These are phyloP conservation scores for Blastomyces silverae DNA, from an alignment of 2,329 filamentous ascomycete species.

Conservation along the genomic window DNA sequence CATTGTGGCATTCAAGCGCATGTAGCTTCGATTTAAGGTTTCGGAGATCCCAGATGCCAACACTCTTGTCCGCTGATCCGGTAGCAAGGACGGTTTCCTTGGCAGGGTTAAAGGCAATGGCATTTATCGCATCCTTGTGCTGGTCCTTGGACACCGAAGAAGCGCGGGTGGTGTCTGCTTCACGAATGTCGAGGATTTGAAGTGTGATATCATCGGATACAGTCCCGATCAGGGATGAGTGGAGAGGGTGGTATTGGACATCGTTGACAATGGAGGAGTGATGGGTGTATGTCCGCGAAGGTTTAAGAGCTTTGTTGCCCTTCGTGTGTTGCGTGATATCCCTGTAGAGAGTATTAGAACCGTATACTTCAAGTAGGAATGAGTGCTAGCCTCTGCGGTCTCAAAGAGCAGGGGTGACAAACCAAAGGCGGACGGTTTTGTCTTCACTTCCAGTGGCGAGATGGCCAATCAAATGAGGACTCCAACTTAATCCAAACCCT, in stretches of 20 bases:
- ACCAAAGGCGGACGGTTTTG: conserved; percentile 86
- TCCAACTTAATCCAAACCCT: conserved; percentile 92
- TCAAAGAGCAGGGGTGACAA: conserved; percentile 27
- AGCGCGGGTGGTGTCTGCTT: conserved; percentile 57
- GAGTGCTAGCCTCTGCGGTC: no score
- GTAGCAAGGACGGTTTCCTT: conserved; percentile 88
- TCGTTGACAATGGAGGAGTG: conserved; percentile 93
- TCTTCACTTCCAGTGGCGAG: conserved; percentile 90
- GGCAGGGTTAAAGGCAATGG: conserved; percentile 87
- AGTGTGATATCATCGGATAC: conserved; percentile 94
- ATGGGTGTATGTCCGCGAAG: conserved; percentile 71
- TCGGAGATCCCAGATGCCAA: conserved; percentile 90
- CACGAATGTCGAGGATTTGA: conserved; percentile 82
- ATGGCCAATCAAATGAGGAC: conserved; percentile 70
- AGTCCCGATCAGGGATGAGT: conserved; percentile 77
- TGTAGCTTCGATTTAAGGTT: conserved; percentile 87
- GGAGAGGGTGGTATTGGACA: conserved; percentile 87
- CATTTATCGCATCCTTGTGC: conserved; percentile 89
- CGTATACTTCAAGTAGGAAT: not conserved
- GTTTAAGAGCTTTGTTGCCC: conserved; percentile 62
- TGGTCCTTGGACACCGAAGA: conserved; percentile 64
- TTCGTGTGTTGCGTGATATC: conserved; percentile 71
- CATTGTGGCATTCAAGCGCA: conserved; percentile 77
- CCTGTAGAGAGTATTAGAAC: conserved; percentile 42
- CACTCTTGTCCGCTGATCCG: conserved; percentile 88